These are phyloP conservation scores for Penicillium riverlandense DNA, from an alignment of 495 filamentous ascomycete species.

Conservation along the genomic window DNA sequence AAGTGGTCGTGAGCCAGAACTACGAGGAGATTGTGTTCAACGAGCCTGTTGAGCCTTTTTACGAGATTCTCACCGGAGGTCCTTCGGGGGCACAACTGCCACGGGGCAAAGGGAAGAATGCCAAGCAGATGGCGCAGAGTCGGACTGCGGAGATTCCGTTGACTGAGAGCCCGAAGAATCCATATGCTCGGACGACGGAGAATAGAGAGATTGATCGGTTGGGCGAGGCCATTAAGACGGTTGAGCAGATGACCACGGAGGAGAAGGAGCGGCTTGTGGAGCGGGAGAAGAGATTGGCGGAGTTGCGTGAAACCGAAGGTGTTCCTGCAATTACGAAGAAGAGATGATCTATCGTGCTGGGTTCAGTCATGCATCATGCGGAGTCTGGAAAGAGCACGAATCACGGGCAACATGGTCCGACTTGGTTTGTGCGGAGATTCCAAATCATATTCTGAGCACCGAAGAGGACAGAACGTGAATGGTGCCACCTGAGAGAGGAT, in stretches of 20 bases:
- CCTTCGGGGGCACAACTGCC: slow-evolving; percentile 21
- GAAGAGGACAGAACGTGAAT: too few species aligned
- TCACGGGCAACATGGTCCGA: too few species aligned
- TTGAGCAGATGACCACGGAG: slow-evolving; percentile 63
- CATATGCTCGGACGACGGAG: slow-evolving; percentile 71
- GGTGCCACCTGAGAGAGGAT: too few species aligned
- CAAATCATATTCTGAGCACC: too few species aligned
- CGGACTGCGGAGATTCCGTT: slow-evolving; percentile 67
- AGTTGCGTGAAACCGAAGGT: slow-evolving; percentile 50
- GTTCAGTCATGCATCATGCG: too few species aligned
- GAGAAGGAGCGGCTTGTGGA: slow-evolving; percentile 57
- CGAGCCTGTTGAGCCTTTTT: slow-evolving; percentile 87
- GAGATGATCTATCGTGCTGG: slow-evolving; percentile 18
- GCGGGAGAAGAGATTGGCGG: slow-evolving; percentile 56
- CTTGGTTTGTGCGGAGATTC: too few species aligned
- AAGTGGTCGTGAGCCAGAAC: slow-evolving; percentile 63
- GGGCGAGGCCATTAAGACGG: slow-evolving; percentile 53
- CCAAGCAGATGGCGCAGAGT: slow-evolving; percentile 42
- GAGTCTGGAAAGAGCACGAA: too few species aligned
- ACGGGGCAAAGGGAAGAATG: slow-evolving; percentile 41
- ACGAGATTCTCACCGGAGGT: slow-evolving; percentile 69
- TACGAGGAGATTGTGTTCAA: slow-evolving; percentile 95
- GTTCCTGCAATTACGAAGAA: slow-evolving; percentile 35
- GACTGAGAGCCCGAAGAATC: slow-evolving; percentile 52
- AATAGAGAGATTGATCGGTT: slow-evolving; percentile 57